These are phyloP conservation scores for Russula earlei DNA, from an alignment of 768 basidiomycete genomes.

Conservation along the genomic window DNA sequence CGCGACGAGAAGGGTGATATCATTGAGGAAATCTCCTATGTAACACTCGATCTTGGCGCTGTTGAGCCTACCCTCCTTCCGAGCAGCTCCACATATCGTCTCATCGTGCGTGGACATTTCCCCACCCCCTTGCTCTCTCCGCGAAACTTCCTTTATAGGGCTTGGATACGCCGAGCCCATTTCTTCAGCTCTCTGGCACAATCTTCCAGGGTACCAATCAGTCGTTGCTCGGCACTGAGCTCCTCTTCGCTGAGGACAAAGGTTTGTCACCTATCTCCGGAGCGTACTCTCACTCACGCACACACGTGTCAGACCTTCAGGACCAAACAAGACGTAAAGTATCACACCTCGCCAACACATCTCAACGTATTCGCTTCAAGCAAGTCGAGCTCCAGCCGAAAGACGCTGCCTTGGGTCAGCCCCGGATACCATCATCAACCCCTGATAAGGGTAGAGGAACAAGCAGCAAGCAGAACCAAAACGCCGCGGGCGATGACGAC, in stretches of 20 bases:
- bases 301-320: constrained; percentile 29
- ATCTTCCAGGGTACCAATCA: constrained; percentile 65
- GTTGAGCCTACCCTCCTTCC: constrained; percentile 70
- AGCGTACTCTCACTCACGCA: neutral
- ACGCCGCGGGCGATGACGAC: neutral
- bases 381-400: constrained; percentile 53
- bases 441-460: constrained; percentile 1
- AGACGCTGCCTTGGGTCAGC: constrained; percentile 2
- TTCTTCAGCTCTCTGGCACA: constrained; percentile 67
- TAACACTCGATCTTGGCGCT: constrained; percentile 63
- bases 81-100: constrained; percentile 55
- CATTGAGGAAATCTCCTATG: constrained; percentile 52
- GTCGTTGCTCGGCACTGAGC: constrained; percentile 60
- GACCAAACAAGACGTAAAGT: constrained; percentile 45
- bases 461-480: neutral
- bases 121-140: neutral
- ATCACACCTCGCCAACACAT: constrained; percentile 49
- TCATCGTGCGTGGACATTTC: constrained; percentile 48
- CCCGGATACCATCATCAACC: neutral
- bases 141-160: constrained; percentile 33
- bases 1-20: constrained; percentile 28
- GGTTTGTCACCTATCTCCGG: constrained; percentile 28
- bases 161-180: constrained; percentile 67
- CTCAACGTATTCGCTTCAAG: constrained; percentile 62
- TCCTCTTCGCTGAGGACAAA: constrained; percentile 64